Evolutionary conservation across 331 rosid species (phyloP).

Genomic region (Rosa hybrid): DNA sequence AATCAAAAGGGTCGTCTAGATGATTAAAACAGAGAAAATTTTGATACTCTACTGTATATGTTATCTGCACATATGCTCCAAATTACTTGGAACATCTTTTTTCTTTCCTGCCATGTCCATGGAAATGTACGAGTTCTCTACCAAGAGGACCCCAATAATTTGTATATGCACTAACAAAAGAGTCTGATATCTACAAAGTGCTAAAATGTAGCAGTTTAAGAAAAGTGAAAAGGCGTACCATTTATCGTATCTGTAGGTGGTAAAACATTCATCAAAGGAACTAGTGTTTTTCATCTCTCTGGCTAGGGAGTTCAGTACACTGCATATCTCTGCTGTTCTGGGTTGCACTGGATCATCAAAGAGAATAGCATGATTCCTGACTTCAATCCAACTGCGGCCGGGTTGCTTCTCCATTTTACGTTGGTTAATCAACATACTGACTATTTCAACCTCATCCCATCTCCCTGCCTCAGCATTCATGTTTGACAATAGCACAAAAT

Average conservation of each 20-base stretch:
- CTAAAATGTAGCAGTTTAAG: not conserved
- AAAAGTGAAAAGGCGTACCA: not conserved
- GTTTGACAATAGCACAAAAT: slow-evolving; percentile 45
- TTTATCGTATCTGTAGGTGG: not conserved
- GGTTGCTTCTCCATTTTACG: slow-evolving; percentile 39
- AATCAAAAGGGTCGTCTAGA: not conserved
- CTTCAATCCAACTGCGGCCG: slow-evolving; percentile 50
- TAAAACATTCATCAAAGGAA: slow-evolving; percentile 13
- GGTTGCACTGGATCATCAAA: slow-evolving; percentile 28
- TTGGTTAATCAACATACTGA: slow-evolving; percentile 32
- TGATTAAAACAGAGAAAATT: not conserved
- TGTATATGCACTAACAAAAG: not conserved
- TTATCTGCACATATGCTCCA: not conserved
- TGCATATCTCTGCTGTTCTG: slow-evolving; percentile 24
- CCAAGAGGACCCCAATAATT: not conserved
- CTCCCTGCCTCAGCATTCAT: slow-evolving; percentile 44
- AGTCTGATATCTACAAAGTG: not conserved
- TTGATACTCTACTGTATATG: not conserved
- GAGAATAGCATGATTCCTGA: slow-evolving; percentile 32
- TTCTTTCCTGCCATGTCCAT: not conserved
- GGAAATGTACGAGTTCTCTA: not conserved
- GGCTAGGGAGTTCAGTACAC: slow-evolving; percentile 24
- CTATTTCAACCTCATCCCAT: slow-evolving; percentile 40
- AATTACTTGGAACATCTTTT: not conserved
- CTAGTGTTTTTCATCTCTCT: slow-evolving; percentile 30